A percentile compares a stretch with the other conserved stretches of the same genome.
phyloP scores from a whole-genome alignment of 2,329 filamentous ascomycete species.

The Hyphodiscus sp. region DNA sequence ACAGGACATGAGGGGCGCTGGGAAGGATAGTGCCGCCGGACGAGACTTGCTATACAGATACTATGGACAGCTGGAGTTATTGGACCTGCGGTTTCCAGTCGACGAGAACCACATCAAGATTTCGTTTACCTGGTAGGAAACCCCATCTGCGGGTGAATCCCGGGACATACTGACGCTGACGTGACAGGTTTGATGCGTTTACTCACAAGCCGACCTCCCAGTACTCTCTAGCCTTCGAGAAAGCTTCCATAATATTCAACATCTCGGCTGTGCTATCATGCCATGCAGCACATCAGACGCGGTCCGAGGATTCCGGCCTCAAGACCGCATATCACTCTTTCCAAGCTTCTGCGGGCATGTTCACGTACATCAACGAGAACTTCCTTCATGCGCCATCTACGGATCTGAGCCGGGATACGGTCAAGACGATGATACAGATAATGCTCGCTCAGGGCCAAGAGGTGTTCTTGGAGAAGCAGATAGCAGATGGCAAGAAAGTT shows the following conservation, averaged over 20 bases:
- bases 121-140: conserved; percentile 84
- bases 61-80: conserved; percentile 91
- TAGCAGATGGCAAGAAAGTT: conserved; percentile 86
- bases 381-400: conserved; percentile 94
- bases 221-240: conserved; percentile 95
- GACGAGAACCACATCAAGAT: conserved; percentile 99
- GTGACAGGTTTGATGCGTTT: conserved; percentile 90
- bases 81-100: conserved; percentile 92
- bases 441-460: conserved; percentile 96
- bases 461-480: conserved; percentile 94
- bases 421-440: conserved; percentile 87
- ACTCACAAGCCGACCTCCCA: conserved; percentile 96
- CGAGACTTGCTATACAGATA: conserved; percentile 93
- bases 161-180: conserved; percentile 9
- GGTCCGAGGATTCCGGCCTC: conserved; percentile 83
- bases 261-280: conserved; percentile 96
- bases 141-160: not conserved
- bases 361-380: conserved; percentile 99
- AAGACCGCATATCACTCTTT: conserved; percentile 98
- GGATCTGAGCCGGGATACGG: conserved; percentile 91
- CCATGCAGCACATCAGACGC: conserved; percentile 87
- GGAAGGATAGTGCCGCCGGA: conserved; percentile 91
- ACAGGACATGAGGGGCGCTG: conserved; percentile 97
- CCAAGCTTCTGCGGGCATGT: conserved; percentile 97
- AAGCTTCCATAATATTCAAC: conserved; percentile 99